phyloP scores from a whole-genome alignment of 208 protist species.

The Novymonas esmeraldas region DNA sequence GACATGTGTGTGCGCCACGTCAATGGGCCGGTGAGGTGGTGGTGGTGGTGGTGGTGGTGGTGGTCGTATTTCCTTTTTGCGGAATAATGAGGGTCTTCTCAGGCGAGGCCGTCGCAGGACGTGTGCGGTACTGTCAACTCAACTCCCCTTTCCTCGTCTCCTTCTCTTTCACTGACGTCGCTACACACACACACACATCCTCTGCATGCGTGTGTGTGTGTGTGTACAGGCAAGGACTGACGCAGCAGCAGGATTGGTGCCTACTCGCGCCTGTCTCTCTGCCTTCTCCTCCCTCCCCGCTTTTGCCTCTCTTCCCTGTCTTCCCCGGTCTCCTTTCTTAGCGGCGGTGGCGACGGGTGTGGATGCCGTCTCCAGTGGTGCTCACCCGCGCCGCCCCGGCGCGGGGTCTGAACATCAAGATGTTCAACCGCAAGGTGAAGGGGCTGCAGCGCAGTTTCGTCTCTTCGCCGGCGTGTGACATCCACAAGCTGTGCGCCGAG shows the following conservation, averaged over 20 bases:
- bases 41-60: too few relatives aligned
- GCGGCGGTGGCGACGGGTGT: too few relatives aligned
- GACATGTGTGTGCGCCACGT: too few relatives aligned
- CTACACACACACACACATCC: not conserved
- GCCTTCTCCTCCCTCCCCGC: not conserved
- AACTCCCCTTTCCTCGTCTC: too few relatives aligned
- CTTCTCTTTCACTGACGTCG: not conserved
- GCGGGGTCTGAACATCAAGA: constrained; percentile 61
- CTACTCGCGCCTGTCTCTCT: not conserved
- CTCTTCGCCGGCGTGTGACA: constrained; percentile 64
- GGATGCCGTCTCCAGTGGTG: constrained; percentile 77
- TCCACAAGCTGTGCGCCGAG: constrained; percentile 80
- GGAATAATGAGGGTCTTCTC: too few relatives aligned
- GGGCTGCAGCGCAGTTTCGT: constrained; percentile 78
- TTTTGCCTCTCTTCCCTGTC: not conserved
- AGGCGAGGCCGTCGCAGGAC: too few relatives aligned
- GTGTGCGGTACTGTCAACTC: too few relatives aligned
- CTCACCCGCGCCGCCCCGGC: constrained; percentile 71
- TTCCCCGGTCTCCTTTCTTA: not conserved
- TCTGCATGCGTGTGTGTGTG: too few relatives aligned
- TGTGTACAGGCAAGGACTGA: too few relatives aligned
- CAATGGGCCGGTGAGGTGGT: too few relatives aligned
- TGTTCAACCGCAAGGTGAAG: constrained; percentile 85
- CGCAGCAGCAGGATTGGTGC: too few relatives aligned
- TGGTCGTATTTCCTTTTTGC: too few relatives aligned